Base-by-base conservation (phyloP, 192 early-diverging fungal genomes). In the Podila horticola region DNA sequence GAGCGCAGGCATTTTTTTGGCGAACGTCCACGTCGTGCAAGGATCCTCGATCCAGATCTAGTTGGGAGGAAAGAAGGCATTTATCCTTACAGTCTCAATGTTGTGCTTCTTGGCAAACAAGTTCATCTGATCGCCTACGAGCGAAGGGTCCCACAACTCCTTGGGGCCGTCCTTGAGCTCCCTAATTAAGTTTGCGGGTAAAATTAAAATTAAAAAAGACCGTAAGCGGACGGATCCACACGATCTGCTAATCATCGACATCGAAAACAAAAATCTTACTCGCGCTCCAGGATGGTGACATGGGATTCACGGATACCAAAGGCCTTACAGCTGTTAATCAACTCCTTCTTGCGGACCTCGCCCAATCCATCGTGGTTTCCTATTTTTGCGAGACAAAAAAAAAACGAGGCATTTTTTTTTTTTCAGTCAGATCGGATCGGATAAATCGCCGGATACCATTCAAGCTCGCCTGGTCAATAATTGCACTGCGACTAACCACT, bases 311-410 rank as follows among this genome's bases (percentile, higher is more conserved):
- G 66, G 51, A 95, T 84, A 26, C 90, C 92, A 51, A 95, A 79
- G 15, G 68, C 64, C 31, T 83, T 74, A 71, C 89, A 90, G 74
- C 92, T 93, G 41, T 81, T 74, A 0, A 85, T 73, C 31, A 95
- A 75, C 60, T 95, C 94, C 62, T 88, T 89, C 69, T 86, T 84
- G 49, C 94, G 84, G 3, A 74, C 64, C 29, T 73, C 55, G 0
- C 94, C 94, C 15, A 93, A 59, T n/a, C 91, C 90, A 34, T 92
- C 89, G 24, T 87, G 88, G 75, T 95, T 93, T 36, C 94, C 93
- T 94, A 72, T 51, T 33, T 20, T 28, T 20, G 51, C 11, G 3
- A 15, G 26, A 59, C 28, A 68, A 67, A 29, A 49, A 26, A 17
- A 31, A 19, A 66, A n/a, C 45, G 36, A 61, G 52, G 7, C 4